A percentile compares a stretch with the other conserved stretches of the same genome.
These are phyloP conservation scores for Stachybotrys chartarum DNA, from an alignment of 2,329 filamentous ascomycete genomes.

Conservation along the genomic window DNA sequence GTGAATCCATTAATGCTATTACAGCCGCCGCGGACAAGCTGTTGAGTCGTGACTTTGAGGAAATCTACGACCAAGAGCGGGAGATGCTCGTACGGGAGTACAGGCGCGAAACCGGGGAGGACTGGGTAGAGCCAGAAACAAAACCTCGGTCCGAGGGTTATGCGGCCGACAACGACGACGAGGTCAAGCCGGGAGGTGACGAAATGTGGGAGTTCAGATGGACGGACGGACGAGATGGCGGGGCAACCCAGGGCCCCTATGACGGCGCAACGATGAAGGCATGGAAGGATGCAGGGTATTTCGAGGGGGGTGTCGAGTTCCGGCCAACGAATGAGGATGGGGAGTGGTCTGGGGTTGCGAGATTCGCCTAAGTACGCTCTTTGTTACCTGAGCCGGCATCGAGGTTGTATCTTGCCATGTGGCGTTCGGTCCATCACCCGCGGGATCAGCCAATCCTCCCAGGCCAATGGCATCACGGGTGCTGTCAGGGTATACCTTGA, in stretches of 20 bases:
- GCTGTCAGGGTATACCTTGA: background rate
- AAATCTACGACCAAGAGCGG: slow-evolving; percentile 87
- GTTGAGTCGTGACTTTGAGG: slow-evolving; percentile 71
- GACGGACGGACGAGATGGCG: slow-evolving; percentile 79
- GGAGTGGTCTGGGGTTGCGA: slow-evolving; percentile 43
- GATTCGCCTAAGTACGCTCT: slow-evolving; percentile 37
- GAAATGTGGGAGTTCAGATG: slow-evolving; percentile 80
- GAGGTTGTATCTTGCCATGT: background rate
- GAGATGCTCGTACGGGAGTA: slow-evolving; percentile 81
- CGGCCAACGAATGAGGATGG: slow-evolving; percentile 46
- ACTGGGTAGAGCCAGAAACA: slow-evolving; percentile 56
- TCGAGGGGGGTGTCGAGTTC: slow-evolving; percentile 76
- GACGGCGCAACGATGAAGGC: slow-evolving; percentile 79
- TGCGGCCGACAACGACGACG: slow-evolving; percentile 8
- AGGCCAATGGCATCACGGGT: too few species aligned
- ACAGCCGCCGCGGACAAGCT: slow-evolving; percentile 87
- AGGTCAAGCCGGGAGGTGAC: slow-evolving; percentile 9
- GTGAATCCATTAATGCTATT: slow-evolving; percentile 69
- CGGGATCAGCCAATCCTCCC: too few species aligned
- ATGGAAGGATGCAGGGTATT: slow-evolving; percentile 90
- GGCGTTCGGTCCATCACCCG: background rate
- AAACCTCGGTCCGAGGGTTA: slow-evolving; percentile 17
- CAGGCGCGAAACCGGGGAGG: slow-evolving; percentile 75
- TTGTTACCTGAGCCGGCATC: background rate
- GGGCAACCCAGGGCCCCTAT: slow-evolving; percentile 76